These are phyloP conservation scores for Boletus huronensis DNA, from an alignment of 768 basidiomycete species.

Conservation along the genomic window DNA sequence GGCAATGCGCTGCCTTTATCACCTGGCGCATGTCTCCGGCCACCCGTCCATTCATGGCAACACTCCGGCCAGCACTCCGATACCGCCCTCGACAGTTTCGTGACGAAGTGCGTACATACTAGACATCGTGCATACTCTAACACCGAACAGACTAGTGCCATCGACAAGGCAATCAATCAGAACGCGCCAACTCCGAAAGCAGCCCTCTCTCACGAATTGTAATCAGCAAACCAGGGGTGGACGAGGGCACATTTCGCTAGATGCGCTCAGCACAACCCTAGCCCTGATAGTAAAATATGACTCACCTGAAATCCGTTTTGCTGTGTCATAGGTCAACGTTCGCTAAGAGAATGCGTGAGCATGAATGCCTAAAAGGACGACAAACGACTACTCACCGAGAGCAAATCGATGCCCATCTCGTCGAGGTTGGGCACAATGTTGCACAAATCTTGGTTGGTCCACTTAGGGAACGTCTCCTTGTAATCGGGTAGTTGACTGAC, in stretches of 20 bases:
- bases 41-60: conserved; percentile 25
- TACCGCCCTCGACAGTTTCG: neutral
- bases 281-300: neutral
- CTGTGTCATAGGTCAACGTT: conserved; percentile 82
- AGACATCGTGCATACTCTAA: conserved; percentile 25
- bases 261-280: conserved; percentile 1
- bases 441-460: conserved; percentile 74
- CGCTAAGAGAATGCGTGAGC: conserved; percentile 35
- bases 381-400: conserved; percentile 48
- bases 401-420: conserved; percentile 72
- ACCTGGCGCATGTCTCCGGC: conserved; percentile 20
- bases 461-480: conserved; percentile 95
- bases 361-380: neutral
- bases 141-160: conserved; percentile 7
- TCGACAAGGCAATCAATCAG: neutral
- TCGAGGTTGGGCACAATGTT: conserved; percentile 69
- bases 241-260: conserved; percentile 56
- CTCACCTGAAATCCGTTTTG: conserved; percentile 88
- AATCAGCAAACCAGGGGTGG: conserved; percentile 51
- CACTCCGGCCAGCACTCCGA: conserved; percentile 14
- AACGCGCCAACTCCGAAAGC: neutral
- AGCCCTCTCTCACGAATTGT: conserved; percentile 32
- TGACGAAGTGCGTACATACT: conserved; percentile 16
- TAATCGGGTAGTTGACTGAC: conserved; percentile 88
- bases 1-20: conserved; percentile 34